Percentiles rank a stretch among this genome's conserved stretches.
Conservation (phyloP, 495 filamentous ascomycete genomes). For the Sabuloglossum arenarium region DNA sequence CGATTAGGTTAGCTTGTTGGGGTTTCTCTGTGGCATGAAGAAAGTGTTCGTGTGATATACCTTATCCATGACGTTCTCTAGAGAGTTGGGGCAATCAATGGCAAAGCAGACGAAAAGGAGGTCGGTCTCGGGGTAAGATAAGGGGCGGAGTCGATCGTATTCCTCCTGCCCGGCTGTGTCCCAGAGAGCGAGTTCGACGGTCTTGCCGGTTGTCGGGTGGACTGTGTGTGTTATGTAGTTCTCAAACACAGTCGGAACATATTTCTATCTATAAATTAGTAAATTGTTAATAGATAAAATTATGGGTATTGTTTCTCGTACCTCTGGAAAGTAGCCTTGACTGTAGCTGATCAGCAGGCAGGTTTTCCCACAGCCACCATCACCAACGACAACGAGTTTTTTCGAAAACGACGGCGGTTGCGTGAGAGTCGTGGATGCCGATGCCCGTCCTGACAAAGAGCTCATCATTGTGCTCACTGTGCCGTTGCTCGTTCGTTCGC, state of each 20-base stretch:
- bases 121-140: conserved; percentile 96
- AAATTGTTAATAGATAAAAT: background rate
- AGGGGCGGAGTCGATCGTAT: conserved; percentile 84
- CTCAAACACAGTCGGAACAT: conserved; percentile 96
- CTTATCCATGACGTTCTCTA: conserved; percentile 98
- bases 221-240: conserved; percentile 97
- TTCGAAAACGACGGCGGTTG: conserved; percentile 85
- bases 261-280: conserved; percentile 46
- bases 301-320: conserved; percentile 19
- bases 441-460: conserved; percentile 43
- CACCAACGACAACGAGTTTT: conserved; percentile 96
- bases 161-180: conserved; percentile 98
- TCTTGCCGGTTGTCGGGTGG: conserved; percentile 73
- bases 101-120: conserved; percentile 97
- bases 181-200: conserved; percentile 89
- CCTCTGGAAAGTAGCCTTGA: conserved; percentile 96
- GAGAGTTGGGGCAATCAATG: conserved; percentile 91
- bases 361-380: conserved; percentile 96
- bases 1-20: background rate
- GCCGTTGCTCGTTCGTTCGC: conserved; percentile 49
- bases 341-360: conserved; percentile 96
- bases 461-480: conserved; percentile 63
- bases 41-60: conserved; percentile 24
- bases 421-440: conserved; percentile 65
- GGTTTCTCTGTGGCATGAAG: background rate